These are phyloP conservation scores for Diaporthe amygdali DNA, from an alignment of 2,329 filamentous ascomycete species.

Conservation along the genomic window DNA sequence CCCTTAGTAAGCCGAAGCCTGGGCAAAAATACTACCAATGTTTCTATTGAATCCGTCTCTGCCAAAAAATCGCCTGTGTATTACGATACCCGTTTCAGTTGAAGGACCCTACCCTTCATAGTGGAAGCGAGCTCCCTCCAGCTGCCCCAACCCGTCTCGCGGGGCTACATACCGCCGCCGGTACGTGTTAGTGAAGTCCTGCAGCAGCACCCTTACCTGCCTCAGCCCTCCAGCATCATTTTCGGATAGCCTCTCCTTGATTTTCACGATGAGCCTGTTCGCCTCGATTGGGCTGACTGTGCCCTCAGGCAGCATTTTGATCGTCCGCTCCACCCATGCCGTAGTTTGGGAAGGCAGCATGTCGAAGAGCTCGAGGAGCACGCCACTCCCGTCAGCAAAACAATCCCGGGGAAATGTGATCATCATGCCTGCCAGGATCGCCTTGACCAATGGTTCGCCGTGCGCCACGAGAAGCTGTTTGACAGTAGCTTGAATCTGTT, in stretches of 20 bases:
- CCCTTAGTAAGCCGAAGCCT: neutral
- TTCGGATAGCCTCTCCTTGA: slow-evolving; percentile 76
- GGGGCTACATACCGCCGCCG: slow-evolving; percentile 94
- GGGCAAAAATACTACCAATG: neutral
- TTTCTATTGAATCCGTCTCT: neutral
- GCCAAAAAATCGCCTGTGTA: neutral
- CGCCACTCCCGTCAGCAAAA: slow-evolving; percentile 91
- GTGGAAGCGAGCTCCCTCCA: slow-evolving; percentile 87
- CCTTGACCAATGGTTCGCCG: slow-evolving; percentile 82
- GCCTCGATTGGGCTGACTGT: slow-evolving; percentile 82
- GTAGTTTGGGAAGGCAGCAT: slow-evolving; percentile 81
- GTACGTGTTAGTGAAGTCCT: slow-evolving; percentile 97
- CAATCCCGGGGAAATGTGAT: slow-evolving; percentile 96
- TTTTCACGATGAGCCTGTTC: slow-evolving; percentile 79
- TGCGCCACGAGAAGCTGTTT: slow-evolving; percentile 72
- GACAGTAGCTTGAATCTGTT: slow-evolving; percentile 75
- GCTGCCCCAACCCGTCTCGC: slow-evolving; percentile 82
- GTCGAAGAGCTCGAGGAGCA: slow-evolving; percentile 89
- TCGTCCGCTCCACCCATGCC: slow-evolving; percentile 81
- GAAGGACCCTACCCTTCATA: slow-evolving; percentile 62
- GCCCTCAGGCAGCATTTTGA: slow-evolving; percentile 82
- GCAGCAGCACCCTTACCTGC: slow-evolving; percentile 83
- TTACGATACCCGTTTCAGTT: slow-evolving; percentile 2
- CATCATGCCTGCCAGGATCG: slow-evolving; percentile 97
- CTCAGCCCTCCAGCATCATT: slow-evolving; percentile 66